A percentile compares a stretch with the other conserved stretches of the same genome.
phyloP scores from a whole-genome alignment of 768 basidiomycete genomes.

The Lactarius psammicola region DNA sequence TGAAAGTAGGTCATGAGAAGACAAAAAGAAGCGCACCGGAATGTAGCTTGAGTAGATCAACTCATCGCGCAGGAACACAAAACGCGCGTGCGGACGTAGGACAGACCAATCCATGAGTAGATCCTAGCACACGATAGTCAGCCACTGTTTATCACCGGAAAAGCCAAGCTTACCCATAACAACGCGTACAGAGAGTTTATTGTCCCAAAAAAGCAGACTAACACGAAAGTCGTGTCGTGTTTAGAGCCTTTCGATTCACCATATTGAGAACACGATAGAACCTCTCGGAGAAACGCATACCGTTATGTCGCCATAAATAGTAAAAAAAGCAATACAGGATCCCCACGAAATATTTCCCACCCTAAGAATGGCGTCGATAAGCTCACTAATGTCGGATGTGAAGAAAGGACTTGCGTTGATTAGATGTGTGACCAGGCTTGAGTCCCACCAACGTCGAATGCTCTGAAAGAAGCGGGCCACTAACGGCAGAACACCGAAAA shows the following conservation, averaged over 20 bases:
- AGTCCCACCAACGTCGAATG: constrained; percentile 83
- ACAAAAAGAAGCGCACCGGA: constrained; percentile 43
- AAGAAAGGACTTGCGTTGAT: constrained; percentile 64
- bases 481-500: constrained; percentile 65
- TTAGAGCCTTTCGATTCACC: constrained; percentile 34
- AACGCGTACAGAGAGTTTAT: constrained; percentile 68
- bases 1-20: neutral
- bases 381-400: neutral
- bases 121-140: constrained; percentile 50
- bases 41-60: constrained; percentile 67
- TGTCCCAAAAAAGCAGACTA: constrained; percentile 66
- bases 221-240: constrained; percentile 52
- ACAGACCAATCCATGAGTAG: constrained; percentile 92
- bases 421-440: constrained; percentile 68
- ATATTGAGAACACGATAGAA: constrained; percentile 1
- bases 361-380: constrained; percentile 45
- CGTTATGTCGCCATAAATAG: constrained; percentile 72
- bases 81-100: constrained; percentile 51
- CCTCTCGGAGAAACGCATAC: constrained; percentile 34
- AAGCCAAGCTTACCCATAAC: constrained; percentile 61
- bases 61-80: constrained; percentile 69
- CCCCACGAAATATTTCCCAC: constrained; percentile 76
- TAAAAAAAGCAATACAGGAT: constrained; percentile 68
- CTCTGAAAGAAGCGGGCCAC: constrained; percentile 81
- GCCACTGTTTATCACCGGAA: neutral